Percentiles rank a stretch among this genome's conserved stretches.
phyloP scores from a whole-genome alignment of 1,284 basidiomycete genomes.

The Athelia psychrophila region DNA sequence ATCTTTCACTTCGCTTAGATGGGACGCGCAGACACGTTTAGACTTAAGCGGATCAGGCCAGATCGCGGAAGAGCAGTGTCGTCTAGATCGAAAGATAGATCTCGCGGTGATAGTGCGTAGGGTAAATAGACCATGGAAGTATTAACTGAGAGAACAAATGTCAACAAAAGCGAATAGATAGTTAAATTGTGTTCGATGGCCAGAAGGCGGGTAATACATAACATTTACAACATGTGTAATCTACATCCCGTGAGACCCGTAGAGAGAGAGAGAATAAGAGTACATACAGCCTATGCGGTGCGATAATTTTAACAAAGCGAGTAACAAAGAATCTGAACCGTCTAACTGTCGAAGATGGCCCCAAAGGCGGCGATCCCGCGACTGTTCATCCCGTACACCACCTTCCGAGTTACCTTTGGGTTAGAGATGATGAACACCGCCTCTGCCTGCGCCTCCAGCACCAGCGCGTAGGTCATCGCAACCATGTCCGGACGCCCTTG shows the following conservation, averaged over 20 bases:
- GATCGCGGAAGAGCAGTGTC: no score
- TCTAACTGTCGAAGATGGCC: background rate
- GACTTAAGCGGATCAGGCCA: no score
- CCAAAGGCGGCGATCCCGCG: slow-evolving; percentile 45
- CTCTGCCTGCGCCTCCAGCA: slow-evolving; percentile 58
- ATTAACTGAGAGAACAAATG: no score
- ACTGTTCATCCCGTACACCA: slow-evolving; percentile 59
- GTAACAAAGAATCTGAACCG: background rate
- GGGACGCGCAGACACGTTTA: no score
- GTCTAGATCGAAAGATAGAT: no score
- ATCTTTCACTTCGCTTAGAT: no score
- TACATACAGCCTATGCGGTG: background rate
- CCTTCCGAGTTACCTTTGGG: slow-evolving; percentile 55
- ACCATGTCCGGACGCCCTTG: slow-evolving; percentile 65
- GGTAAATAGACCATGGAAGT: no score
- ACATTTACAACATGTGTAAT: slow-evolving; percentile 2
- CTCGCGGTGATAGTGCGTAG: no score
- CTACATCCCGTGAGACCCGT: slow-evolving; percentile 40
- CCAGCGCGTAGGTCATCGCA: slow-evolving; percentile 52
- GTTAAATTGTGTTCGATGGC: no score
- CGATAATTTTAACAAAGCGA: background rate
- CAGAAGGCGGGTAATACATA: background rate
- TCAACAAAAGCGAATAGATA: no score
- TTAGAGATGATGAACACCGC: slow-evolving; percentile 63
- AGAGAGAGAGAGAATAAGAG: slow-evolving; percentile 48